Conservation (phyloP, 352 stramenopile genomes). For the Pythium volutum region DNA sequence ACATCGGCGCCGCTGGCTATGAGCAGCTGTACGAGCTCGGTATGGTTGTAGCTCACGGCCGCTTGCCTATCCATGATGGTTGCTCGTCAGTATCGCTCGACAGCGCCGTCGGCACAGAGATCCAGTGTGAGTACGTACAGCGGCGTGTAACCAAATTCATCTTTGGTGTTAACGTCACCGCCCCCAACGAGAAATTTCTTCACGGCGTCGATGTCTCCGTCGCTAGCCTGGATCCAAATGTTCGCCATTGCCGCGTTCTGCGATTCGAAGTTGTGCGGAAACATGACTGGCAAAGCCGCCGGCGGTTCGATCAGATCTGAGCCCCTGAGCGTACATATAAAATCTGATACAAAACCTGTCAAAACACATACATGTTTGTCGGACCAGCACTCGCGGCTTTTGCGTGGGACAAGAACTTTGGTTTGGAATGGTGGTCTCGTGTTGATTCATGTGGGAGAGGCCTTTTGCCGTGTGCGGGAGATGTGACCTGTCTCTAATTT, state of each 20-base stretch:
- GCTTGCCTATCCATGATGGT: slow-evolving; percentile 25
- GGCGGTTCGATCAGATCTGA: slow-evolving; percentile 15
- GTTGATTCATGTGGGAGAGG: slow-evolving; percentile 9
- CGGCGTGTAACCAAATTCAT: slow-evolving; percentile 37
- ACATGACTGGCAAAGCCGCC: slow-evolving; percentile 14
- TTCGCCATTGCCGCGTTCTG: slow-evolving; percentile 22
- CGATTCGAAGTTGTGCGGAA: background rate
- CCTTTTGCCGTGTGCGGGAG: slow-evolving; percentile 12
- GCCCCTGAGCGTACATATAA: slow-evolving; percentile 4
- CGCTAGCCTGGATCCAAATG: slow-evolving; percentile 36
- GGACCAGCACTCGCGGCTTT: slow-evolving; percentile 1
- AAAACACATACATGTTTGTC: slow-evolving; percentile 2
- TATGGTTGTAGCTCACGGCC: slow-evolving; percentile 41
- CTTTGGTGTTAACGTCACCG: slow-evolving; percentile 28
- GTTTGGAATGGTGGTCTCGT: slow-evolving; percentile 9
- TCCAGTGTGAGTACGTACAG: slow-evolving; percentile 20
- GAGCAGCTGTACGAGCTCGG: slow-evolving; percentile 30
- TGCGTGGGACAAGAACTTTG: slow-evolving; percentile 1
- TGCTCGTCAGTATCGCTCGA: background rate
- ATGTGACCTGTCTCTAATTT: slow-evolving; percentile 18
- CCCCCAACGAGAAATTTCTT: slow-evolving; percentile 29
- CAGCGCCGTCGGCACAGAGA: background rate
- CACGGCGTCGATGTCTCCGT: slow-evolving; percentile 31
- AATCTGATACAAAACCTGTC: slow-evolving; percentile 10
- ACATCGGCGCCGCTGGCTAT: slow-evolving; percentile 25